A percentile compares a stretch with the other conserved stretches of the same genome.
phyloP scores from a whole-genome alignment of 2,329 filamentous ascomycete species.

The Ophiostoma triangulosporum region DNA sequence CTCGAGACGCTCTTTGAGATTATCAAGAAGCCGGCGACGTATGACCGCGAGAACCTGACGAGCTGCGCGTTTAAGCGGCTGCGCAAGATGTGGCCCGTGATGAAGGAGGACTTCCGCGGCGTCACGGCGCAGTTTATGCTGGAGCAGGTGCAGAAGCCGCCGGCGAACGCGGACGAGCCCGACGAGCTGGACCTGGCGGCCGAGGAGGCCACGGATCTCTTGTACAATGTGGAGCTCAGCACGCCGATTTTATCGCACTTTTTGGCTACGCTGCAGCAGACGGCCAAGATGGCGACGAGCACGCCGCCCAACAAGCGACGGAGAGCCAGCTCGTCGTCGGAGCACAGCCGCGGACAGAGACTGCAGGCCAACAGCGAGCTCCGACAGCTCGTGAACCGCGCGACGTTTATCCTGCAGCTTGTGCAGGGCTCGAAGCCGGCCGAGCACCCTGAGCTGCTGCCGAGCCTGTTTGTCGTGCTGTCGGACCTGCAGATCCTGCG shows the following conservation, averaged over 20 bases:
- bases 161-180: constrained; percentile 18
- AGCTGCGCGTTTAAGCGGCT: constrained; percentile 55
- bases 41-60: constrained; percentile 42
- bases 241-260: constrained; percentile 60
- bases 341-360: constrained; percentile 45
- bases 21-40: constrained; percentile 27
- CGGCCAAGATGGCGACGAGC: constrained; percentile 58
- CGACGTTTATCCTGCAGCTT: constrained; percentile 79
- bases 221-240: constrained; percentile 60
- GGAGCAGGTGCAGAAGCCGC: constrained; percentile 38
- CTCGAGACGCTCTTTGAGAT: constrained; percentile 38
- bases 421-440: constrained; percentile 69
- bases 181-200: constrained; percentile 29
- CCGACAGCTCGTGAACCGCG: constrained; percentile 53
- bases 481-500: constrained; percentile 77
- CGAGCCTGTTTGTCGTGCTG: constrained; percentile 70
- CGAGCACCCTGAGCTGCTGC: constrained; percentile 62
- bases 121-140: constrained; percentile 50
- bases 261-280: constrained; percentile 58
- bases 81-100: constrained; percentile 54
- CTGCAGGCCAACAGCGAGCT: constrained; percentile 52
- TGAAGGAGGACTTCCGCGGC: constrained; percentile 51
- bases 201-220: constrained; percentile 54
- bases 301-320: constrained; percentile 66
- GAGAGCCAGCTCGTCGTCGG: constrained; percentile 61